Base-by-base conservation (phyloP, 192 early-diverging fungal species). In the Podochytrium sp. region DNA sequence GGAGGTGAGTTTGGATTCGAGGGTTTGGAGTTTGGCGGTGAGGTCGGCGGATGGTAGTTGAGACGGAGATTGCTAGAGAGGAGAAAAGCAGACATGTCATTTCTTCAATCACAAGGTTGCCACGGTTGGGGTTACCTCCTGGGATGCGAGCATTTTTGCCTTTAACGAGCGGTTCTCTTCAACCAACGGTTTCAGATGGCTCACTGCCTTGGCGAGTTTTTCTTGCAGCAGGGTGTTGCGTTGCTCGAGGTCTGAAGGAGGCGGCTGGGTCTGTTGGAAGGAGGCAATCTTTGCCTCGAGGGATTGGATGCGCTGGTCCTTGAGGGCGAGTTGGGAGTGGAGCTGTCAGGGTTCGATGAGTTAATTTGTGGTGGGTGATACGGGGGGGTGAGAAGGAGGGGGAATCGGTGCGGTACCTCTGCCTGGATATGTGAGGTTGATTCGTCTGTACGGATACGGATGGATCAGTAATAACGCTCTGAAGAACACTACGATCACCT, bases 111-210 rank as follows among this genome's bases (percentile, higher is more conserved):
- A n/a, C n/a, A n/a, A n/a, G n/a, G n/a, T n/a, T n/a, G n/a, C n/a
- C n/a, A n/a, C n/a, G n/a, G n/a, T n/a, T n/a, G n/a, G n/a, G n/a
- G n/a, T n/a, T n/a, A n/a, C n/a, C n/a, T n/a, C n/a, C n/a, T n/a
- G n/a, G n/a, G n/a, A n/a, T n/a, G n/a, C n/a, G n/a, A n/a, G n/a
- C n/a, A 75, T 6, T 38, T 53, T 41, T 4, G 75, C 52, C 42
- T 56, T 51, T 2, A 76, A 43, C 10, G 57, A 18, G 67, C 32
- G 47, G 42, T 72, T 72, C 35, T 76, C 75, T 30, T 70, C 75
- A 29, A 64, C 59, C 30, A 76, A 41, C 16, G 67, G 68, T 35
- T 72, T 76, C 57, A 76, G 49, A 64, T 76, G 68, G 12, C 35
- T 40, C 23, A 71, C 75, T 10, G 75, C 66, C 27, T 53, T 69